phyloP scores from a whole-genome alignment of 768 basidiomycete genomes.

The Tylopilus cervinicoccineus region DNA sequence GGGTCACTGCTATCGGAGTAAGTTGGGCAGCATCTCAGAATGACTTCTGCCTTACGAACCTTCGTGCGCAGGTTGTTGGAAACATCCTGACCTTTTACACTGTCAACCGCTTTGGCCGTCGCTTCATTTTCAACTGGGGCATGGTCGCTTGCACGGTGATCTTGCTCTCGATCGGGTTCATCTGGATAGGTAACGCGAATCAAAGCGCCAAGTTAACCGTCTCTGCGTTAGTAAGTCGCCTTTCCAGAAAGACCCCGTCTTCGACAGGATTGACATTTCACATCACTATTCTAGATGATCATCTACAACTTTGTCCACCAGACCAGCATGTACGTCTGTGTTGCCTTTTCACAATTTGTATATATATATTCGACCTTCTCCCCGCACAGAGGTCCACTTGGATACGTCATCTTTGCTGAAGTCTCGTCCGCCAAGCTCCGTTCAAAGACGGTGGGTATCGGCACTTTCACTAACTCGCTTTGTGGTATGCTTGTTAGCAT shows the following conservation, averaged over 20 bases:
- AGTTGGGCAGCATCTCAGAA: background rate
- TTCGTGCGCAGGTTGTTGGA: slow-evolving; percentile 17
- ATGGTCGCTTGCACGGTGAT: slow-evolving; percentile 22
- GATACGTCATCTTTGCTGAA: slow-evolving; percentile 27
- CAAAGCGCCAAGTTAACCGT: slow-evolving; percentile 21
- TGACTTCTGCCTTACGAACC: background rate
- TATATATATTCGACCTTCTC: too few species aligned
- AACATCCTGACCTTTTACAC: slow-evolving; percentile 26
- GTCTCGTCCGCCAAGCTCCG: slow-evolving; percentile 29
- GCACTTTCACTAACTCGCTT: slow-evolving; percentile 24
- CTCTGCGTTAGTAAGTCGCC: slow-evolving; percentile 18
- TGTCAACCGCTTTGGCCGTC: slow-evolving; percentile 21
- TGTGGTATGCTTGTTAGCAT: slow-evolving; percentile 25
- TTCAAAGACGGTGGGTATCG: slow-evolving; percentile 28
- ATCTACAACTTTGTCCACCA: slow-evolving; percentile 31
- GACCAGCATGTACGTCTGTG: slow-evolving; percentile 19
- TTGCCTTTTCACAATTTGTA: background rate
- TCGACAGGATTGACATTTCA: background rate
- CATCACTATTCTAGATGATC: slow-evolving; percentile 16
- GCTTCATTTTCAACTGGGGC: slow-evolving; percentile 28
- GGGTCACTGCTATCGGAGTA: slow-evolving; percentile 27
- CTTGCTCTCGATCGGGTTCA: slow-evolving; percentile 25
- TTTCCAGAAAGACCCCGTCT: too few species aligned
- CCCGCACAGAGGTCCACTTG: slow-evolving; percentile 22
- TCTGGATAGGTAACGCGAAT: slow-evolving; percentile 17